phyloP scores from a whole-genome alignment of 1,284 basidiomycete species.

The Athelia psychrophila region DNA sequence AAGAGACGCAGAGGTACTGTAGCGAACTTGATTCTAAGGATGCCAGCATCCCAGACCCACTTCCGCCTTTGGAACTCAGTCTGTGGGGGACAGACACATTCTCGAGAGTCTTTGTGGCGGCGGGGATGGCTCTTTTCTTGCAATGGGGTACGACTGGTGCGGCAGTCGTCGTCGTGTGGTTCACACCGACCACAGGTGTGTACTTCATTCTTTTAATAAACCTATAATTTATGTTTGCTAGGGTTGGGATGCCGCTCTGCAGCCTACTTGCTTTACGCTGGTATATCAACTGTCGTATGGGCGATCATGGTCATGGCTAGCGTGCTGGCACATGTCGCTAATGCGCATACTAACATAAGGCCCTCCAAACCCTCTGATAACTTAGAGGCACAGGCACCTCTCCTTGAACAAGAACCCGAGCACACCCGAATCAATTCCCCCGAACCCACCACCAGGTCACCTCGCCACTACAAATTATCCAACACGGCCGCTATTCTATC shows the following conservation, averaged over 20 bases:
- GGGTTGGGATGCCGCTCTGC: too few relatives aligned
- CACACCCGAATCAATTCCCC: too few relatives aligned
- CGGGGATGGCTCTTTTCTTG: conserved; percentile 27
- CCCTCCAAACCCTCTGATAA: background rate
- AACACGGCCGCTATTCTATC: too few relatives aligned
- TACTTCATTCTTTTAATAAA: too few relatives aligned
- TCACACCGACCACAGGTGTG: conserved; percentile 31
- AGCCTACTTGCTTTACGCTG: background rate
- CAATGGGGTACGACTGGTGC: conserved; percentile 39
- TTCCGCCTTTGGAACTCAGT: conserved; percentile 4
- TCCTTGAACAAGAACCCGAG: background rate
- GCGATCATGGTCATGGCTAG: background rate
- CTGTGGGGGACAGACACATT: conserved; percentile 26
- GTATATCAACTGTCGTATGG: background rate
- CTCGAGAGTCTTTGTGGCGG: conserved; percentile 30
- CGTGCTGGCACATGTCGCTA: background rate
- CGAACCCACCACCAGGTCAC: too few relatives aligned
- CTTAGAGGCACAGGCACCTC: background rate
- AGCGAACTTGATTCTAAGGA: too few relatives aligned
- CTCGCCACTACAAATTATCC: too few relatives aligned
- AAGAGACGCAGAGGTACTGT: conserved; percentile 26
- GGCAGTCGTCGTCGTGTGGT: conserved; percentile 30
- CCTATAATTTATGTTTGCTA: too few relatives aligned
- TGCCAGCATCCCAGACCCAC: background rate
- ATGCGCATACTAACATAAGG: background rate